These are phyloP conservation scores for Stemphylium lycopersici DNA, from an alignment of 2,329 filamentous ascomycete species.

Conservation along the genomic window DNA sequence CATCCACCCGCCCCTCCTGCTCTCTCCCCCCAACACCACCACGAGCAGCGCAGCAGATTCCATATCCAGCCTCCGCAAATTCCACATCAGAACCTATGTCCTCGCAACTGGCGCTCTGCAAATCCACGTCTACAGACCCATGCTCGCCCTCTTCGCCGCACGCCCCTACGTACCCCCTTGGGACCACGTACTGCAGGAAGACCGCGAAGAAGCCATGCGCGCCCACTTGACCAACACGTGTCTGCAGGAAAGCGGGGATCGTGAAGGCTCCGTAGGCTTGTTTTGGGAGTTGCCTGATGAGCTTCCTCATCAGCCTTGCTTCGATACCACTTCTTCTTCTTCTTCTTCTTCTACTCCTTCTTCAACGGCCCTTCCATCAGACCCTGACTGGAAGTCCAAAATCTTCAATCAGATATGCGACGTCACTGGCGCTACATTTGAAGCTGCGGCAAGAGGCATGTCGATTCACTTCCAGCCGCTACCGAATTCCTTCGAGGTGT, in stretches of 20 bases:
- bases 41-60: slow-evolving; percentile 8
- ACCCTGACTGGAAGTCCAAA: slow-evolving; percentile 57
- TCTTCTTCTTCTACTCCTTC: neutral
- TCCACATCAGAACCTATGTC: slow-evolving; percentile 93
- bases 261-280: slow-evolving; percentile 70
- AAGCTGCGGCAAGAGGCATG: slow-evolving; percentile 84
- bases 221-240: slow-evolving; percentile 95
- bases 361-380: neutral
- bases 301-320: slow-evolving; percentile 25
- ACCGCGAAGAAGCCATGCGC: slow-evolving; percentile 59
- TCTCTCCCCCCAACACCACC: slow-evolving; percentile 51
- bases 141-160: slow-evolving; percentile 92
- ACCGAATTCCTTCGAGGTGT: slow-evolving; percentile 88
- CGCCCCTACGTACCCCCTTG: slow-evolving; percentile 73
- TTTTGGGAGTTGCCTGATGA: slow-evolving; percentile 72
- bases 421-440: slow-evolving; percentile 79
- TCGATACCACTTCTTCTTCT: neutral
- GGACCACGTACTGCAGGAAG: slow-evolving; percentile 25
- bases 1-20: slow-evolving; percentile 83
- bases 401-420: slow-evolving; percentile 76
- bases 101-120: slow-evolving; percentile 77
- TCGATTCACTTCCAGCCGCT: slow-evolving; percentile 89
- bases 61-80: slow-evolving; percentile 68
- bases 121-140: slow-evolving; percentile 85
- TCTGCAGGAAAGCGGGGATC: slow-evolving; percentile 67